Evolutionary conservation across 2,329 filamentous ascomycete genomes (phyloP), one percentile per base, ranked within the genome.

Genomic region (Fusarium continuum): DNA sequence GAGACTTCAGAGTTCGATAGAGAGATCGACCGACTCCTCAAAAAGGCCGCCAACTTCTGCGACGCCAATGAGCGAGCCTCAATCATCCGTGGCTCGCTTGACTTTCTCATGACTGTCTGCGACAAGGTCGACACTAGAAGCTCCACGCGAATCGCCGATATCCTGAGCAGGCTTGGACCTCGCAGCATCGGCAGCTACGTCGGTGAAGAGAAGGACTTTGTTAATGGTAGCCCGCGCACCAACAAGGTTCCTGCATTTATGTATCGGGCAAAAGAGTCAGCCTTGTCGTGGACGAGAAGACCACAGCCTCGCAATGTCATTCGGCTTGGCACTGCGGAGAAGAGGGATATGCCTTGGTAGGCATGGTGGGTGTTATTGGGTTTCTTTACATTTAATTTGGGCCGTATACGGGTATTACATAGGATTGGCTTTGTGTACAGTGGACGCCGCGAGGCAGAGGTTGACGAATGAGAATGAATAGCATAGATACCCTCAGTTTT

Each of bases 31-130:
- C 29, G 26, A 8, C 17, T 5, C 9, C 23, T 58, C 1, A 6
- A 7, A 5, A 16, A 20, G 23, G 54, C 56, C 3, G 8, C 5
- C 2, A 3, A 32, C 5, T n/a, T 28, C n/a, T 10, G 26, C 3
- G 9, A 17, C 0, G 39, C 29, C 3, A 61, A 61, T 20, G 56
- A 61, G 6, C 26, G 34, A 8, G 23, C 50, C 0, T n/a, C 58
- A 4, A 40, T 61, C 2, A 4, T 25, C 2, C 55, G 58, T 8
- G 58, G 58, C 19, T 45, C 50, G 2, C 39, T 61, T n/a, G 58
- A 61, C 35, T 55, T 61, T 32, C 25, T 35, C 16, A 20, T 61
- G 17, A 29, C 25, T 14, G 34, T 61, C 16, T 46, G n/a, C 14
- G 38, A 46, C 14, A 13, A 25, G 17, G 8, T 11, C 5, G 34